A percentile compares a stretch with the other conserved stretches of the same genome.
Evolutionary conservation across 192 early-diverging fungal species (phyloP).

Genomic region (Chytriomyces sp.): DNA sequence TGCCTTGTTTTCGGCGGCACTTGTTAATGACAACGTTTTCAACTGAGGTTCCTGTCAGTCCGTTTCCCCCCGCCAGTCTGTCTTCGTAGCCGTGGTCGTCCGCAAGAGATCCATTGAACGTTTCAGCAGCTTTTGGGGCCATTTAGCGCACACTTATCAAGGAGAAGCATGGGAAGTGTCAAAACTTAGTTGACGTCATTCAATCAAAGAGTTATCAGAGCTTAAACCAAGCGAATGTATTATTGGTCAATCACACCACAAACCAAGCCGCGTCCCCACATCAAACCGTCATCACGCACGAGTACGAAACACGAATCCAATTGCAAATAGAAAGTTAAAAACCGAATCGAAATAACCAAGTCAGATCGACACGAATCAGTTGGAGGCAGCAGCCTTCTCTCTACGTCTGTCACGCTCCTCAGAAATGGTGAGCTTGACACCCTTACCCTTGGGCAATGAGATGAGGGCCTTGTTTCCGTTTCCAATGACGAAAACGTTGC

Average conservation of each 20-base stretch:
- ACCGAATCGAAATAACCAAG: no score
- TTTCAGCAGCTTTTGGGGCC: no score
- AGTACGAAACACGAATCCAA: not conserved
- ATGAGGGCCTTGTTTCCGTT: conserved; percentile 91
- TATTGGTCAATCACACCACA: not conserved
- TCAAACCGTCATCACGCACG: not conserved
- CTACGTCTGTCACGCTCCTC: conserved; percentile 98
- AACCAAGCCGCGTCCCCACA: not conserved
- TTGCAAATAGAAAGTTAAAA: not conserved
- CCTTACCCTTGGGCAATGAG: conserved; percentile 98
- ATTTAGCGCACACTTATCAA: no score
- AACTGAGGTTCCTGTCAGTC: no score
- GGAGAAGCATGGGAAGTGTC: no score
- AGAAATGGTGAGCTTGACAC: conserved; percentile 96
- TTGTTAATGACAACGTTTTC: no score
- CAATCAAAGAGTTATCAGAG: no score
- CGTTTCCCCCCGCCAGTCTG: no score
- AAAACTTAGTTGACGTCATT: no score
- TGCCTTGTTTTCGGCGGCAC: no score
- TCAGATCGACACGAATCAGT: not conserved
- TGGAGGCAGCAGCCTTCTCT: conserved; percentile 52
- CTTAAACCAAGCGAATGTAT: not conserved
- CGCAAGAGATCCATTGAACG: no score
- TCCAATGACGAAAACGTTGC: conserved; percentile 89
- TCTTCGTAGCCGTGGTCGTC: no score